Base-by-base conservation (phyloP, 164 flowering plant genomes). In the Piper longum region DNA sequence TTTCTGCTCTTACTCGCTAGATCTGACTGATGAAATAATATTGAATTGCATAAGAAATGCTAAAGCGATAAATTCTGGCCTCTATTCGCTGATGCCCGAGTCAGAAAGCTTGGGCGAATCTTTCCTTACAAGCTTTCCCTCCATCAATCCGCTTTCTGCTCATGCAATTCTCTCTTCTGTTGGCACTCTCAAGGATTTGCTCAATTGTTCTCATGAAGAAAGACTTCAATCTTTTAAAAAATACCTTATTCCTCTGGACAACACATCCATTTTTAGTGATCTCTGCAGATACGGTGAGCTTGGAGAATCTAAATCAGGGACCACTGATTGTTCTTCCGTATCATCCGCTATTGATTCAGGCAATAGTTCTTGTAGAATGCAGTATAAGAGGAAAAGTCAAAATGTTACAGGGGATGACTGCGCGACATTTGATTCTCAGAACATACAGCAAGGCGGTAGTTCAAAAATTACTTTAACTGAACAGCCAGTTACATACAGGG, bases 51-150 rank as follows among this genome's bases (percentile, higher is more conserved):
- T 91, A 63, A 65, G 61, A 54, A 55, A 70, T 77, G 77, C 78
- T 51, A 57, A 70, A 13, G 76, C 72, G 68, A 71, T 68, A 62
- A 78, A 72, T 51, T 70, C 67, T 71, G 72, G 79, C 57, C 60
- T 76, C 43, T 84, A 73, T 72, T 81, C 96, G 54, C 76, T 67
- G 71, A 86, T 95, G 87, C 81, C 83, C 17, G 99, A 91, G 64
- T 83, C 91, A 64, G 95, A 90, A 78, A 85, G 86, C 67, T 76
- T 87, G 57, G 99, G 88, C 67, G 97, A 95, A 73, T 84, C 89
- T 36, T 91, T 95, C 66, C 96, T 91, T 58, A 78, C 86, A 58
- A 76, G 81, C 57, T 95, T 91, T 71, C 93, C 97, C 65, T 91
- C 96, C 40, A 74, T 95, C 44, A 91, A 95, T 82, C 83, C 95